Evolutionary conservation across 176 grass and related monocot species (phyloP).

Genomic region (Musa itinerans): DNA sequence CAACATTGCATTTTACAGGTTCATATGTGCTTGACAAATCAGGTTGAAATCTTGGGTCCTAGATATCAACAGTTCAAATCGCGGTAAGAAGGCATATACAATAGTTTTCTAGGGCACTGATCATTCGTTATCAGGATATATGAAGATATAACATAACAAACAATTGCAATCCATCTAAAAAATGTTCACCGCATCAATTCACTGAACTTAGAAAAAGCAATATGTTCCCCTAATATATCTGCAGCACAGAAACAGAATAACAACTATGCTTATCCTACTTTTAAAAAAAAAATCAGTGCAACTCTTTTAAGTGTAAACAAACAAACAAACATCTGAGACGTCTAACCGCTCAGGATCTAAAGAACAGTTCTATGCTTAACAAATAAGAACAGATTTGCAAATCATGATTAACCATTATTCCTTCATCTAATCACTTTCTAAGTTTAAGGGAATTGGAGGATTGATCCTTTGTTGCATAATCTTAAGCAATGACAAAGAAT

Average conservation of each 20-base stretch:
- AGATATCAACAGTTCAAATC: constrained; percentile 28
- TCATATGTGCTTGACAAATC: constrained; percentile 83
- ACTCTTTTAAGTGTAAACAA: neutral
- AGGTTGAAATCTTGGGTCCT: constrained; percentile 95
- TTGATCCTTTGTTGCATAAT: no score
- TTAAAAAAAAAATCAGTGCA: neutral
- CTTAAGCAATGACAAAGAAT: no score
- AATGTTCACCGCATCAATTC: no score
- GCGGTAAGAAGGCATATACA: neutral
- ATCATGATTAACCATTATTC: no score
- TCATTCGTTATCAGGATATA: neutral
- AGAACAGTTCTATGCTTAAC: neutral
- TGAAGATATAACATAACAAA: neutral
- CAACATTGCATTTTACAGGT: constrained; percentile 81
- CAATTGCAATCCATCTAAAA: neutral
- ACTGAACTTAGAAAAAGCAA: no score
- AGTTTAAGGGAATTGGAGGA: no score
- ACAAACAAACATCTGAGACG: neutral
- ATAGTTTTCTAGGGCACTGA: no score
- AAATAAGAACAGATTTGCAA: no score
- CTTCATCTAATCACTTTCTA: no score
- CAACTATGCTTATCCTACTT: neutral
- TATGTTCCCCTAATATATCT: neutral
- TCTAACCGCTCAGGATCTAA: neutral
- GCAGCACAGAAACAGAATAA: neutral